Base-by-base conservation (phyloP, 2,329 filamentous ascomycete species). In the Kalaharituber pfeilii region DNA sequence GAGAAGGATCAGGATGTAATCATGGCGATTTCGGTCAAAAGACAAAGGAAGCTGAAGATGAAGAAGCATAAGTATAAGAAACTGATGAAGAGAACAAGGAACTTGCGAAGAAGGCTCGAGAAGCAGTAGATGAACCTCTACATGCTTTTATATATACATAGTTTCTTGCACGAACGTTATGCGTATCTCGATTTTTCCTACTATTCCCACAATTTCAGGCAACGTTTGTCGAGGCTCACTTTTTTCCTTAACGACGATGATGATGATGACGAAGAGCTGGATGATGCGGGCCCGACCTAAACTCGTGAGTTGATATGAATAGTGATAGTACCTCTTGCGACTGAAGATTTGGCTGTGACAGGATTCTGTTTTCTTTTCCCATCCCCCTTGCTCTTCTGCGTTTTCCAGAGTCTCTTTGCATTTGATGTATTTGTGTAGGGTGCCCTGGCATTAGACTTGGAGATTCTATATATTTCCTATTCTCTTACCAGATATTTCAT, bases 11-110 rank as follows among this genome's bases (percentile, higher is more conserved):
- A 13, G 18, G 42, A 47, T 47, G 30, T n/a, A 9, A 88, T 94
- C 82, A 72, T 81, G 57, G 78, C 86, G 60, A 86, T 98, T 67
- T 94, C 86, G 66, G 89, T 95, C 63, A 87, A 82, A 75, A 78
- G 91, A 69, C 86, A 94, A 71, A 76, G 87, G 67, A 93, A 91
- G 73, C 73, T 95, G 66, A 94, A 87, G 79, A 98, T 98, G 88
- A 98, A 98, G 84, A 98, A 96, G 79, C 89, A 96, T 78, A 98
- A 98, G 81, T 94, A 94, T 72, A 96, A 95, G 87, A 98, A 98
- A 79, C 75, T 96, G 63, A 87, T 94, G 84, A 85, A 83, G 75
- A 78, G 80, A 70, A 95, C 89, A 66, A 80, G 89, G 68, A 89
- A 86, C 67, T 70, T 87, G 73, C 82, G 89, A 67, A 80, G 87